Evolutionary conservation across 352 stramenopile genomes (phyloP).

Genomic region (Phytophthora aleatoria): DNA sequence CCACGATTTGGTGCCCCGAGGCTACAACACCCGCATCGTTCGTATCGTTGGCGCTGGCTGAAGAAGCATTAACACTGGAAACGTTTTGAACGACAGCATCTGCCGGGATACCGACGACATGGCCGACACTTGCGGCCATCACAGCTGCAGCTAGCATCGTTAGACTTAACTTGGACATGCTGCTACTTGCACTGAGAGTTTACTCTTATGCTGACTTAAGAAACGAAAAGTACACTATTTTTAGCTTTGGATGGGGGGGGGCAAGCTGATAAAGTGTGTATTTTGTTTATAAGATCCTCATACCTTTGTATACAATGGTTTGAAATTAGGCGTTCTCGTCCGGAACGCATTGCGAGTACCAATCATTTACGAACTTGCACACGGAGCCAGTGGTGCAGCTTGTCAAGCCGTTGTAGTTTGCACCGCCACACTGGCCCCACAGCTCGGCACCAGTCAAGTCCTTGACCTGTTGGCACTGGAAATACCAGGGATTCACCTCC

Average conservation of each 20-base stretch:
- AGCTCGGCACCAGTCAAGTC: constrained; percentile 15
- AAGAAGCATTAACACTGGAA: background rate
- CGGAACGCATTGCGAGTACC: constrained; percentile 57
- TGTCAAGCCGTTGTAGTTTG: constrained; percentile 19
- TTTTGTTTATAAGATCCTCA: background rate
- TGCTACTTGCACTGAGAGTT: background rate
- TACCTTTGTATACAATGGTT: background rate
- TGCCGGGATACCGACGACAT: background rate
- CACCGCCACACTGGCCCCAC: constrained; percentile 38
- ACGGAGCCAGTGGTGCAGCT: constrained; percentile 23
- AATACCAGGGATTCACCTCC: constrained; percentile 43
- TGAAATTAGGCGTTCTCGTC: background rate
- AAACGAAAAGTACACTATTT: background rate
- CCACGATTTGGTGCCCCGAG: constrained; percentile 21
- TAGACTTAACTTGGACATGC: background rate
- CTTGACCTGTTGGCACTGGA: constrained; percentile 32
- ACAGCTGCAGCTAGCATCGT: background rate
- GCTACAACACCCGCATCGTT: constrained; percentile 2
- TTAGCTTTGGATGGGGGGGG: background rate
- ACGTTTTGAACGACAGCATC: constrained; percentile 1
- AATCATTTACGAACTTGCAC: constrained; percentile 41
- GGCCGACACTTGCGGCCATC: background rate
- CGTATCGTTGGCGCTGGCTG: background rate
- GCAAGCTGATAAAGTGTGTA: background rate
- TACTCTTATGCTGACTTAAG: too few species aligned